These are phyloP conservation scores for Aspergillus sp. DNA, from an alignment of 2,329 filamentous ascomycete species.

Conservation along the genomic window DNA sequence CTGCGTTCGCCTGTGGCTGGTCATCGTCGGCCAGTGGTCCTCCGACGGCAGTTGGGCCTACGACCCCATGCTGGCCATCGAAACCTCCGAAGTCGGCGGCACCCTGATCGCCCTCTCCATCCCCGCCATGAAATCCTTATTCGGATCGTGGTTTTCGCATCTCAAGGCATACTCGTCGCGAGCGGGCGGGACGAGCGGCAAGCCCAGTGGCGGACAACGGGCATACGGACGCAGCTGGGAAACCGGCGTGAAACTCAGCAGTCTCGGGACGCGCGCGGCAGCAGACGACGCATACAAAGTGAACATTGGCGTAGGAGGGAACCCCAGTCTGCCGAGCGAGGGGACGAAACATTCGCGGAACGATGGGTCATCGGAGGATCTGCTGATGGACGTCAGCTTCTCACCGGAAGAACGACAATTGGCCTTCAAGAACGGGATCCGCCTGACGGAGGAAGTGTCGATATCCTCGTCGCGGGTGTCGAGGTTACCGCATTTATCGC, in stretches of 20 bases:
- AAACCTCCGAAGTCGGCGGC: slow-evolving; percentile 54
- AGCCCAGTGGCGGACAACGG: not conserved
- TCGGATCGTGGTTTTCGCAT: slow-evolving; percentile 25
- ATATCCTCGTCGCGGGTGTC: not conserved
- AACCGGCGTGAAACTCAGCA: not conserved
- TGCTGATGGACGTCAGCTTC: not conserved
- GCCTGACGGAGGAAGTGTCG: not conserved
- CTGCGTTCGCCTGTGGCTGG: slow-evolving; percentile 49
- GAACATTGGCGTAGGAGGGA: not conserved
- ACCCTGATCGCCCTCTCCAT: slow-evolving; percentile 55
- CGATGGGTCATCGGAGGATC: not conserved
- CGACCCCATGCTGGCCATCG: slow-evolving; percentile 53
- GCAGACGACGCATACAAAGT: not conserved
- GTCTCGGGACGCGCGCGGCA: not conserved
- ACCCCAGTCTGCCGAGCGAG: not conserved
- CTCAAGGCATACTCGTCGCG: not conserved
- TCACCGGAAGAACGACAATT: not conserved
- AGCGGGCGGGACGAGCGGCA: not conserved
- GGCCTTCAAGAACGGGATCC: not conserved
- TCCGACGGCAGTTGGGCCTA: slow-evolving; percentile 55
- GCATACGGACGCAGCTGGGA: not conserved
- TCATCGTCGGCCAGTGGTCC: slow-evolving; percentile 50
- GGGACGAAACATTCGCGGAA: not conserved
- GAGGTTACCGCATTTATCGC: not conserved
- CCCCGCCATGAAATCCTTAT: slow-evolving; percentile 53